Conservation (phyloP, 192 early-diverging fungal species). For the Coemansia sp. region DNA sequence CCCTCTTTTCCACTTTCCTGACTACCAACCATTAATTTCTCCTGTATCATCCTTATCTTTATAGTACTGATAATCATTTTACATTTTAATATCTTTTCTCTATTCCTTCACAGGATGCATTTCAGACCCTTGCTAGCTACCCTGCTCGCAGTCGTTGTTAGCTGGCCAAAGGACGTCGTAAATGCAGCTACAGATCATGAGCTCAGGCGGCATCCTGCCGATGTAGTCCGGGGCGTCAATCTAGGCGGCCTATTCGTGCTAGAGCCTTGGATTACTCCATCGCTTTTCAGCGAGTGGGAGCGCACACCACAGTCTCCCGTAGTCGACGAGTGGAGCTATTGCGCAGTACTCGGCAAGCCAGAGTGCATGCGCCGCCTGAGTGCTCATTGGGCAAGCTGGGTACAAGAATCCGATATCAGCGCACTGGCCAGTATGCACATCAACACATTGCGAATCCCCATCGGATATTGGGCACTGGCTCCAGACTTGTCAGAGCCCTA, state of each 20-base stretch:
- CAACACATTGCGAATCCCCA: slow-evolving; percentile 70
- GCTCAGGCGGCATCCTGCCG: neutral
- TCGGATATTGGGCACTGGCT: slow-evolving; percentile 72
- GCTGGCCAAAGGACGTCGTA: neutral
- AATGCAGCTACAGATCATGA: neutral
- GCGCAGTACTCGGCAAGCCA: slow-evolving; percentile 57
- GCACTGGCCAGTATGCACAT: slow-evolving; percentile 59
- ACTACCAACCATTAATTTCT: neutral
- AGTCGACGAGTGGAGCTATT: slow-evolving; percentile 69
- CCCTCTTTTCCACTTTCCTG: neutral
- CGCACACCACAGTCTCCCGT: slow-evolving; percentile 26
- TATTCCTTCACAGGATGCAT: neutral
- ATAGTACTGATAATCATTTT: neutral
- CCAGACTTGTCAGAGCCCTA: slow-evolving; percentile 60
- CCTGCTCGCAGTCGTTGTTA: slow-evolving; percentile 7
- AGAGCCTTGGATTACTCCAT: slow-evolving; percentile 65
- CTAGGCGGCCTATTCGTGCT: slow-evolving; percentile 72
- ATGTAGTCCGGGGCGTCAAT: slow-evolving; percentile 67
- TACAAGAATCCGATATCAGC: slow-evolving; percentile 62
- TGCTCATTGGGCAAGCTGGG: slow-evolving; percentile 63
- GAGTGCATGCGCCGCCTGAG: slow-evolving; percentile 56
- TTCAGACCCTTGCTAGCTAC: neutral
- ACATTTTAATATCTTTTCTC: neutral
- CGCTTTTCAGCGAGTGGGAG: slow-evolving; percentile 51
- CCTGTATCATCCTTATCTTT: neutral